Percentiles rank a stretch among this genome's conserved stretches.
Conservation (phyloP, 2,329 filamentous ascomycete genomes). For the Phaeoacremonium minimum region DNA sequence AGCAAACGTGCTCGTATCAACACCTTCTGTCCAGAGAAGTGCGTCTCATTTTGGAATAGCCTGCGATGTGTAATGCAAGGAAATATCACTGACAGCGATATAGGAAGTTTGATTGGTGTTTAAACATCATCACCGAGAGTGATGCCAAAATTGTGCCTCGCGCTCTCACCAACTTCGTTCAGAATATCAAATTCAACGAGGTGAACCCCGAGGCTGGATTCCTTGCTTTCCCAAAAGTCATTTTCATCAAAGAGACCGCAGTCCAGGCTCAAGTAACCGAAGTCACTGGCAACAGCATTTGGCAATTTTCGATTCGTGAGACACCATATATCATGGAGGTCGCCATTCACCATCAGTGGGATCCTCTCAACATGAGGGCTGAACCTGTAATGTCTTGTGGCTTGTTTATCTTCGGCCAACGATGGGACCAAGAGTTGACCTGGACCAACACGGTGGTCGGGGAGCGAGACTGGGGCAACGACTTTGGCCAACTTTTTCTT, state of each 20-base stretch:
- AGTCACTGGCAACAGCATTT: conserved; percentile 24
- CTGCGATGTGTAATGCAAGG: not conserved
- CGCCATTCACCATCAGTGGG: conserved; percentile 26
- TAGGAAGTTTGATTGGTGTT: conserved; percentile 31
- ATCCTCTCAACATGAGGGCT: not conserved
- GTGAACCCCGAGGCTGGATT: conserved; percentile 1
- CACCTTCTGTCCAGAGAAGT: conserved; percentile 26
- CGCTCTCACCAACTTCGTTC: conserved; percentile 15
- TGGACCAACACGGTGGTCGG: not conserved
- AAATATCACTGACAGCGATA: conserved; percentile 9
- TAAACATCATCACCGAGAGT: conserved; percentile 22
- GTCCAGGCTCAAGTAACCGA: conserved; percentile 16
- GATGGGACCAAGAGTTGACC: conserved; percentile 16
- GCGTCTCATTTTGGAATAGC: conserved; percentile 8
- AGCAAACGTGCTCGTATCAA: conserved; percentile 15
- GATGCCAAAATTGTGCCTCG: conserved; percentile 14
- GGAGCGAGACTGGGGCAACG: not conserved
- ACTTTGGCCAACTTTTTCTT: not conserved
- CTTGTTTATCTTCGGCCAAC: conserved; percentile 8
- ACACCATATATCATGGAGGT: conserved; percentile 28
- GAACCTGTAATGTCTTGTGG: conserved; percentile 8
- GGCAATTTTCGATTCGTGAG: conserved; percentile 22
- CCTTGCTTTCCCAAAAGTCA: conserved; percentile 20
- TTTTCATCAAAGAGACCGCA: conserved; percentile 9
- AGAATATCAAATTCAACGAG: conserved; percentile 15